A percentile compares a stretch with the other conserved stretches of the same genome.
Evolutionary conservation across 2,329 filamentous ascomycete species (phyloP).

Genomic region (Pseudogymnoascus destructans): DNA sequence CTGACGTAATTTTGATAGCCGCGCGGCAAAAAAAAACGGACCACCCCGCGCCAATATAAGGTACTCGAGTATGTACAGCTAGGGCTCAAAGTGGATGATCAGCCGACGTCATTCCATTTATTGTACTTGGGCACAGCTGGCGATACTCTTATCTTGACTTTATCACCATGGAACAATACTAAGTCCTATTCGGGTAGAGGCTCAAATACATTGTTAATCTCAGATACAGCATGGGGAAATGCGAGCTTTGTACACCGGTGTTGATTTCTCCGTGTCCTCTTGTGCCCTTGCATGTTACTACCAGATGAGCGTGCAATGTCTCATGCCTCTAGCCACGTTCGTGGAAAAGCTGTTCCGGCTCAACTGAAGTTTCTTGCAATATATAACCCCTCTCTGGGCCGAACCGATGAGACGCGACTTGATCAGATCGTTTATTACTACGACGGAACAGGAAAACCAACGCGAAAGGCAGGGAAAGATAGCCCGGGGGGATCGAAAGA

Average conservation of each 20-base stretch:
- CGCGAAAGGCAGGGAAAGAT: conserved; percentile 20
- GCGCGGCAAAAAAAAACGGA: neutral
- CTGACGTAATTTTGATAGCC: neutral
- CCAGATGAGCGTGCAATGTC: conserved; percentile 21
- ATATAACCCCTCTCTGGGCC: conserved; percentile 77
- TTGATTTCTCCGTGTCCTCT: neutral
- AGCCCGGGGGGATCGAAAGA: conserved; percentile 32
- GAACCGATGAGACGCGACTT: conserved; percentile 43
- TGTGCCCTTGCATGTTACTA: neutral
- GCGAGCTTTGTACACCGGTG: neutral
- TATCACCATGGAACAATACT: neutral
- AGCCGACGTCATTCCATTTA: neutral
- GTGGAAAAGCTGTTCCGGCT: conserved; percentile 42
- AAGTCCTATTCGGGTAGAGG: neutral
- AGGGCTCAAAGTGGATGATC: conserved; percentile 1
- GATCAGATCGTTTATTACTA: conserved; percentile 85
- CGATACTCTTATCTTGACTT: conserved; percentile 1
- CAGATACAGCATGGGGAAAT: neutral
- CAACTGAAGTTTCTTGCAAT: conserved; percentile 85
- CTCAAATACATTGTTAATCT: neutral
- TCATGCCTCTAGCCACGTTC: conserved; percentile 12
- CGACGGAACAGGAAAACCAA: conserved; percentile 24
- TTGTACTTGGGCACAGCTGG: neutral
- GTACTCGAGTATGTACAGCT: neutral
- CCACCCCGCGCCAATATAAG: neutral